These are phyloP conservation scores for Aspergillus hortae DNA, from an alignment of 2,329 filamentous ascomycete species.

Conservation along the genomic window DNA sequence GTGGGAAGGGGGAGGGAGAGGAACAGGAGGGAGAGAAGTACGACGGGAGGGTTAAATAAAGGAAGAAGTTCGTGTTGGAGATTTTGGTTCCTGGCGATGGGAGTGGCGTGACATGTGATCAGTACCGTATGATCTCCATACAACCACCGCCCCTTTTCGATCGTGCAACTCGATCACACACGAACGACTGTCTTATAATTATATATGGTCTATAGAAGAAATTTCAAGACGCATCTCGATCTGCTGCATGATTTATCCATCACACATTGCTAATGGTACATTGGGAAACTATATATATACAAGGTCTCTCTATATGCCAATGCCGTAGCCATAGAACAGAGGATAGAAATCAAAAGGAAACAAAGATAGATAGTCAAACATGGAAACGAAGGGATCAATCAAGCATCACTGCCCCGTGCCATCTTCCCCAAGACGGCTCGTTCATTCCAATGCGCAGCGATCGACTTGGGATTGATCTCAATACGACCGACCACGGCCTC, in stretches of 20 bases:
- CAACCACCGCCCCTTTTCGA: too few relatives aligned
- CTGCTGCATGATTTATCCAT: not conserved
- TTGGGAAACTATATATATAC: not conserved
- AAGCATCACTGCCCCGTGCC: not conserved
- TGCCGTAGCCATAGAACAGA: not conserved
- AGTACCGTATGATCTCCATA: not conserved
- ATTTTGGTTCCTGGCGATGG: not conserved
- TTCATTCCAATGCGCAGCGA: constrained; percentile 17
- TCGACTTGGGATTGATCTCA: constrained; percentile 12
- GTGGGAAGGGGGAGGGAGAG: constrained; percentile 2
- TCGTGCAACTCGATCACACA: too few relatives aligned
- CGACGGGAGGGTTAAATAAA: constrained; percentile 2
- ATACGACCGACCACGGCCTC: constrained; percentile 18
- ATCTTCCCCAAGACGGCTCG: not conserved
- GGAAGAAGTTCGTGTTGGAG: not conserved
- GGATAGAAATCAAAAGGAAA: not conserved
- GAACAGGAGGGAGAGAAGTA: constrained; percentile 2
- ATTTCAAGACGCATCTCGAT: too few relatives aligned
- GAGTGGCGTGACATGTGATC: not conserved
- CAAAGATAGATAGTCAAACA: not conserved
- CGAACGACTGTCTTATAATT: too few relatives aligned
- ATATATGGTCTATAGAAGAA: too few relatives aligned
- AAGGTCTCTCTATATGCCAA: not conserved
- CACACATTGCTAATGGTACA: not conserved
- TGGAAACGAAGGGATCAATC: not conserved